Conservation (phyloP, 225 moss, liverwort and hornwort genomes). For the Physcomitrellopsis africana region DNA sequence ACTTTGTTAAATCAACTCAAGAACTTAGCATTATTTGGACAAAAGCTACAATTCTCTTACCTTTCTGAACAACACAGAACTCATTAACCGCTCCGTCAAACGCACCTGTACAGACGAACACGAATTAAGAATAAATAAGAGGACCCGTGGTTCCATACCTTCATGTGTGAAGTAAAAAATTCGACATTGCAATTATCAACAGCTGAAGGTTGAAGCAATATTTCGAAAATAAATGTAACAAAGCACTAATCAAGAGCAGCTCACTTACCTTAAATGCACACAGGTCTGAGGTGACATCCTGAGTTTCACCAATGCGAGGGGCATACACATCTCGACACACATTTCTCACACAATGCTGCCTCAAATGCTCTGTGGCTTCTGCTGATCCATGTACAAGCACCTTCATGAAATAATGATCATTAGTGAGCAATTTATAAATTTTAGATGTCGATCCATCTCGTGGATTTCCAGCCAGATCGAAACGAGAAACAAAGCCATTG, state of each 20-base stretch:
- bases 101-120: slow-evolving; percentile 65
- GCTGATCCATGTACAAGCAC: slow-evolving; percentile 98
- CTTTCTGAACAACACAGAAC: slow-evolving; percentile 97
- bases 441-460: slow-evolving; percentile 1
- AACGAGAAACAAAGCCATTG: slow-evolving; percentile 11
- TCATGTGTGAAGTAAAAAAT: slow-evolving; percentile 4
- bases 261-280: slow-evolving; percentile 85
- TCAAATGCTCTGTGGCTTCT: slow-evolving; percentile 95
- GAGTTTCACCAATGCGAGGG: slow-evolving; percentile 87
- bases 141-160: slow-evolving; percentile 17
- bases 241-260: not conserved
- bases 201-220: slow-evolving; percentile 13
- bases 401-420: slow-evolving; percentile 43
- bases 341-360: slow-evolving; percentile 94
- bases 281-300: slow-evolving; percentile 95
- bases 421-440: slow-evolving; percentile 14
- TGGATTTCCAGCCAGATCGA: not conserved
- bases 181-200: slow-evolving; percentile 14
- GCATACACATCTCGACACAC: slow-evolving; percentile 94
- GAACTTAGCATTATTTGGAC: slow-evolving; percentile 9
- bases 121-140: slow-evolving; percentile 12
- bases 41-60: slow-evolving; percentile 35
- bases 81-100: slow-evolving; percentile 95
- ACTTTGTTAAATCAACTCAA: slow-evolving; percentile 11
- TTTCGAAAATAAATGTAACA: not conserved